Evolutionary conservation across 2,329 filamentous ascomycete species (phyloP).

Genomic region (Raffaelea deltoideospora): DNA sequence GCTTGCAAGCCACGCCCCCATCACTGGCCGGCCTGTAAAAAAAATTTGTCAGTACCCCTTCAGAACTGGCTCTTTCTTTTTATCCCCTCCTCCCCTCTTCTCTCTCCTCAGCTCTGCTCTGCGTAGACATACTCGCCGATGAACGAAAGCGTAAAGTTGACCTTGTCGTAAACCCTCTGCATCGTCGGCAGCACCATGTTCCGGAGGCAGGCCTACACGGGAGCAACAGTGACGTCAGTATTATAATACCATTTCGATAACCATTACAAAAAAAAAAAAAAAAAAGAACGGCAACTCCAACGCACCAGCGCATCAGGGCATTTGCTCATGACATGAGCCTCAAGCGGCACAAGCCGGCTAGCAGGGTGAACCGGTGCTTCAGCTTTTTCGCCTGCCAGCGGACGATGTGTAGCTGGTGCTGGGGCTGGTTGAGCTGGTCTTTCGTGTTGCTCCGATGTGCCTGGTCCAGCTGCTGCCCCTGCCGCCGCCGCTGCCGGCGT

Average conservation of each 20-base stretch:
- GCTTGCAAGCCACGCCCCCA: slow-evolving; percentile 74
- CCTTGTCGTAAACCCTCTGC: slow-evolving; percentile 65
- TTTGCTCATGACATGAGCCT: slow-evolving; percentile 95
- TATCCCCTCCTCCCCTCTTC: too few relatives aligned
- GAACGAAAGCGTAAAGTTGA: slow-evolving; percentile 81
- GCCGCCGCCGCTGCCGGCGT: slow-evolving; percentile 2
- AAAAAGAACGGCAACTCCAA: background rate
- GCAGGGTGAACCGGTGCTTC: too few relatives aligned
- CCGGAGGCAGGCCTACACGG: slow-evolving; percentile 54
- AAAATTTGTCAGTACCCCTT: too few relatives aligned
- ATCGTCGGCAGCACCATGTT: slow-evolving; percentile 75
- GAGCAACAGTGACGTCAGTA: background rate
- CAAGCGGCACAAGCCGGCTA: slow-evolving; percentile 50
- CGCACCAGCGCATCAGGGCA: slow-evolving; percentile 70
- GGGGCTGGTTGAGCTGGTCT: background rate
- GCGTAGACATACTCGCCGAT: slow-evolving; percentile 54
- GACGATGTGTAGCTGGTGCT: too few relatives aligned
- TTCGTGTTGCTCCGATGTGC: background rate
- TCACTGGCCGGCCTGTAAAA: slow-evolving; percentile 53
- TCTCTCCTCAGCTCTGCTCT: too few relatives aligned
- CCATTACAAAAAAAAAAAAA: background rate
- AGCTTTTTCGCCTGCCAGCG: too few relatives aligned
- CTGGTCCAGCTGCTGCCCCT: background rate
- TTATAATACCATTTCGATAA: background rate
- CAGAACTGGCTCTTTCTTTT: background rate